A percentile compares a stretch with the other conserved stretches of the same genome.
Conservation (phyloP, 2,329 filamentous ascomycete genomes). For the Pestalotiopsis sp. region DNA sequence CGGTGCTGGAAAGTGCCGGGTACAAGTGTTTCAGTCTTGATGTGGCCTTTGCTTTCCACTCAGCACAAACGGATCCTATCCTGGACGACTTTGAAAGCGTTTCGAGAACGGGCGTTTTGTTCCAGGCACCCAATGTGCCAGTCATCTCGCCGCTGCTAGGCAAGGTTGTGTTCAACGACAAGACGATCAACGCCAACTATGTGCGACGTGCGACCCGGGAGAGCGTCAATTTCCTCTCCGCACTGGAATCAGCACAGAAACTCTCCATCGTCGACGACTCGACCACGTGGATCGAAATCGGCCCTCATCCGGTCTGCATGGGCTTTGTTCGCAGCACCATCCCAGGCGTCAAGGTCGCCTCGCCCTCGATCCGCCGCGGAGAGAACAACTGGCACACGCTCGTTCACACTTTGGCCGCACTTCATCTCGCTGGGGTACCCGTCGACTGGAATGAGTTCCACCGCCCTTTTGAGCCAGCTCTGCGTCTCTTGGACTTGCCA, state of each 20-base stretch:
- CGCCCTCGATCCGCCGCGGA: conserved; percentile 54
- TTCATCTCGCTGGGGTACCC: conserved; percentile 63
- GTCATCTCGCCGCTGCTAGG: conserved; percentile 26
- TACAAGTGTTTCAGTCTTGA: conserved; percentile 48
- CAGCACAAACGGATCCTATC: conserved; percentile 55
- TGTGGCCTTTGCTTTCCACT: conserved; percentile 57
- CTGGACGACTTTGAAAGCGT: conserved; percentile 58
- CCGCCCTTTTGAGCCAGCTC: conserved; percentile 42
- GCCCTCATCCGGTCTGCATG: conserved; percentile 65
- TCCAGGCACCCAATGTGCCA: conserved; percentile 51
- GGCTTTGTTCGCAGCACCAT: conserved; percentile 49
- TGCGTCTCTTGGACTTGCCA: conserved; percentile 62
- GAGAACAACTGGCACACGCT: conserved; percentile 61
- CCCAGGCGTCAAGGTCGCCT: conserved; percentile 39
- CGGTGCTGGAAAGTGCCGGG: conserved; percentile 30
- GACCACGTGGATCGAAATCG: conserved; percentile 67
- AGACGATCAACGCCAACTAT: conserved; percentile 56
- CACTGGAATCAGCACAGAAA: conserved; percentile 51
- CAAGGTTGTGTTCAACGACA: conserved; percentile 31
- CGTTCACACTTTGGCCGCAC: conserved; percentile 43
- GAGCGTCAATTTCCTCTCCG: conserved; percentile 65
- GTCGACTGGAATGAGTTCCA: conserved; percentile 75
- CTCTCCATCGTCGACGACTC: conserved; percentile 53
- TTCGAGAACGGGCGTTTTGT: conserved; percentile 35
- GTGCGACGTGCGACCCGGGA: conserved; percentile 62